Percentiles rank a stretch among this genome's conserved stretches.
Evolutionary conservation across 345 rosid species (phyloP).

Genomic region (Geranium rotundifolium): DNA sequence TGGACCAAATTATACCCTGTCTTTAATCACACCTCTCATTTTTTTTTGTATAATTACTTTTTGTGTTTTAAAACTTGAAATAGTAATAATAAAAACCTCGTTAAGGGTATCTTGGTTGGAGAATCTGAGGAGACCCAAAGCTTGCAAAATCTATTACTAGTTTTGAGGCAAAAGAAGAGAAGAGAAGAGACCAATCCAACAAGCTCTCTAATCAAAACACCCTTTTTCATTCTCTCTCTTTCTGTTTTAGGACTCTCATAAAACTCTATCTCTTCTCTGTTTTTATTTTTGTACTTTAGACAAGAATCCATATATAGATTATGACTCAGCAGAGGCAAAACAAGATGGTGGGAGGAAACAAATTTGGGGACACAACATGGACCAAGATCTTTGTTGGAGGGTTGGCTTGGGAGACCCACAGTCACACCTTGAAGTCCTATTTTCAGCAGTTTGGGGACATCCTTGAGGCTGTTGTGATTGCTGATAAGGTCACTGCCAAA

Average conservation of each 20-base stretch:
- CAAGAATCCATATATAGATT: too few relatives aligned
- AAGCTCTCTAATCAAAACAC: too few relatives aligned
- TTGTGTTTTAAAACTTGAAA: background rate
- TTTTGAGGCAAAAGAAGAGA: background rate
- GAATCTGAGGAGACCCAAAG: background rate
- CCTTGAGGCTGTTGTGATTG: constrained; percentile 32
- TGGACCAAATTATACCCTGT: too few relatives aligned
- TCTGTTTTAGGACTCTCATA: too few relatives aligned
- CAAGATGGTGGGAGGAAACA: background rate
- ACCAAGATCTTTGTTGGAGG: constrained; percentile 36
- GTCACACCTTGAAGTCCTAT: constrained; percentile 19
- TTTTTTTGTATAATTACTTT: too few relatives aligned
- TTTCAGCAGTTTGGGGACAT: constrained; percentile 35
- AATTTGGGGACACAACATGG: constrained; percentile 22
- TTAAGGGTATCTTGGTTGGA: constrained; percentile 1
- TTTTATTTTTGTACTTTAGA: background rate
- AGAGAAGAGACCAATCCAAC: too few relatives aligned
- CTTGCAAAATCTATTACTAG: background rate
- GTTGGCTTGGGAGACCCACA: constrained; percentile 34
- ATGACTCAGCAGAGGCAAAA: background rate
- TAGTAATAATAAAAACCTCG: background rate
- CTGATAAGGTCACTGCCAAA: constrained; percentile 29
- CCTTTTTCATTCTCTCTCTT: too few relatives aligned
- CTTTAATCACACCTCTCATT: too few relatives aligned
- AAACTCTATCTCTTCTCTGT: background rate